These are phyloP conservation scores for Trichophyton simii DNA, from an alignment of 2,329 filamentous ascomycete genomes.

Conservation along the genomic window DNA sequence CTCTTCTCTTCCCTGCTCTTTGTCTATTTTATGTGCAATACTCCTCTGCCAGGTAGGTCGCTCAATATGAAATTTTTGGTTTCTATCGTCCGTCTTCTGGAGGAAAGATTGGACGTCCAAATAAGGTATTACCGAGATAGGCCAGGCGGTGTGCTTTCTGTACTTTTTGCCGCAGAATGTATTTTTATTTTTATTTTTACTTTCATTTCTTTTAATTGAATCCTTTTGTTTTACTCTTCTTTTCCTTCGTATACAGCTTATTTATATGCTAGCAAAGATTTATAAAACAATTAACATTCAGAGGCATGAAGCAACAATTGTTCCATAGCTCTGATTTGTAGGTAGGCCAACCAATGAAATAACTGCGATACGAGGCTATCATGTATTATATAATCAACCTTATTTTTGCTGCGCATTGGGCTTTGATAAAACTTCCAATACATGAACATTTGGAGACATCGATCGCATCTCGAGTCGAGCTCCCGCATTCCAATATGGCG, in stretches of 20 bases:
- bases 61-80: background rate
- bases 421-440: background rate
- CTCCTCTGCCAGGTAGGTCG: background rate
- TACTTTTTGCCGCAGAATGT: background rate
- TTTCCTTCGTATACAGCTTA: background rate
- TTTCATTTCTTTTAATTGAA: too few relatives aligned
- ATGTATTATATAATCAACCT: background rate
- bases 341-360: background rate
- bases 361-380: background rate
- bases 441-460: background rate
- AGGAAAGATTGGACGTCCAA: background rate
- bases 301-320: too few relatives aligned
- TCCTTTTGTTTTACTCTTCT: too few relatives aligned
- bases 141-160: background rate
- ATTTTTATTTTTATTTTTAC: too few relatives aligned
- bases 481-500: conserved; percentile 23
- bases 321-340: too few relatives aligned
- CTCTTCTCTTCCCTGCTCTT: background rate
- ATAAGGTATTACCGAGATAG: background rate
- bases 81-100: background rate
- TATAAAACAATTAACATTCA: background rate
- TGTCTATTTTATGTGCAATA: background rate
- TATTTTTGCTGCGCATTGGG: background rate
- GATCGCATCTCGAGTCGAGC: background rate
- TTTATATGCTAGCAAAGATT: background rate